Base-by-base conservation (phyloP, 2,329 filamentous ascomycete genomes). In the Trichophyton rubrum region DNA sequence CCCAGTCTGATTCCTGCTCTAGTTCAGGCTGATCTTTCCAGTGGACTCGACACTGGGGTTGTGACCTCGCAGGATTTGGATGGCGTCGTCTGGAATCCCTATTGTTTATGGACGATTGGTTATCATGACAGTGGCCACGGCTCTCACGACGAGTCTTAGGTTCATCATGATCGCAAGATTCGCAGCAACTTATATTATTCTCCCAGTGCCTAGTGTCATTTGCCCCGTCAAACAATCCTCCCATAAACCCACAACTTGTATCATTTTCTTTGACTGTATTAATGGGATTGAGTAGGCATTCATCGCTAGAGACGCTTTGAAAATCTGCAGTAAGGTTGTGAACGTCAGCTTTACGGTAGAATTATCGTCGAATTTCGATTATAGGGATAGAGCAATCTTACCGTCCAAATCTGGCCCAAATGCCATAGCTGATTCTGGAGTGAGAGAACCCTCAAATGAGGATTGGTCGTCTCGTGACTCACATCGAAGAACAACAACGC, bases 401-500 rank as follows among this genome's bases (percentile, higher is more conserved):
- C 68, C 67, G 56, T 67, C 41, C 40, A 64, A 45, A 43, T 59
- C 59, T 38, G 64, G 68, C 3, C 65, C 60, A 7, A 67, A 65
- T 0, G 65, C 65, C 58, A 70, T 63, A 3, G 61, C 62, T n/a
- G 64, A 64, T 17, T 63, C 60, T 43, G 65, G 63, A 3, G 61
- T 64, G 20, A 47, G 47, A 30, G 64, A 59, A 13, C 64, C 56
- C 57, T 64, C 55, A 56, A 55, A 62, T 55, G 47, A 15, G 9
- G 4, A 24, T 17, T 47, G 20, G 17, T 56, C 40, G 24, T 35
- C 3, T 9, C 47, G 55, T 15, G 62, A 59, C 24, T 30, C 56
- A 57, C 70, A 72, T 22, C 70, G 65, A 45, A 72, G 59, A 22
- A 72, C 67, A 35, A 70, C 35, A 24, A 72, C 67, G 24, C 68